phyloP scores from a whole-genome alignment of 176 grass and related monocot species.

The bread wheat (Triticum aestivum) region DNA sequence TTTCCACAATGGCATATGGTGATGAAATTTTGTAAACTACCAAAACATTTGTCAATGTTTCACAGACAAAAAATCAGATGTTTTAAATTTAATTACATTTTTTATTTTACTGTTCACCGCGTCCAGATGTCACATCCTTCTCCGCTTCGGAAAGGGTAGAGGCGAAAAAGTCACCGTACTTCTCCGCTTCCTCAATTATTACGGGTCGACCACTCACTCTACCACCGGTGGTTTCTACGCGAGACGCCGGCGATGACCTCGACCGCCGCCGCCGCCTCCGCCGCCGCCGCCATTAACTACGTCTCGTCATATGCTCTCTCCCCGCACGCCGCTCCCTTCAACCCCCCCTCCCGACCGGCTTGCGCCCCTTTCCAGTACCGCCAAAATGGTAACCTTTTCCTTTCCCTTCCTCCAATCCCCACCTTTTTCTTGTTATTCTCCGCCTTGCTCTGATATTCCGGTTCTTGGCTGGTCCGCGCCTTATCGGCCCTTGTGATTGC shows the following conservation, averaged over 20 bases:
- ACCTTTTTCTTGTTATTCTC: background rate
- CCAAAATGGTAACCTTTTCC: constrained; percentile 31
- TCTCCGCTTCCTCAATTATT: background rate
- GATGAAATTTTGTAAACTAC: too few species aligned
- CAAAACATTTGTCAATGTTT: too few species aligned
- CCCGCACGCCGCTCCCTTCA: constrained; percentile 54
- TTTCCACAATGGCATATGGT: too few species aligned
- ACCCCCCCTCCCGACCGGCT: background rate
- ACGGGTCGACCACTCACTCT: background rate
- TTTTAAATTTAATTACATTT: too few species aligned
- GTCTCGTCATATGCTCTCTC: constrained; percentile 44
- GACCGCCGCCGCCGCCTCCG: background rate
- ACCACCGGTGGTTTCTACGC: constrained; percentile 7
- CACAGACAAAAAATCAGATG: too few species aligned
- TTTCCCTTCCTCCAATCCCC: background rate
- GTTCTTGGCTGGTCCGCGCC: background rate
- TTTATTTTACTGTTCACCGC: too few species aligned
- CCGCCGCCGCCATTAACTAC: background rate
- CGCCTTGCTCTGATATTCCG: background rate
- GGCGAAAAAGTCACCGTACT: background rate
- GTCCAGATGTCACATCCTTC: too few species aligned
- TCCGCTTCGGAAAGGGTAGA: too few species aligned
- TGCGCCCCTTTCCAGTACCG: background rate
- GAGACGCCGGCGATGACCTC: constrained; percentile 36
- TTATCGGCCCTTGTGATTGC: background rate